Conservation (phyloP, 345 rosid species). For the Eucalyptus marginata region DNA sequence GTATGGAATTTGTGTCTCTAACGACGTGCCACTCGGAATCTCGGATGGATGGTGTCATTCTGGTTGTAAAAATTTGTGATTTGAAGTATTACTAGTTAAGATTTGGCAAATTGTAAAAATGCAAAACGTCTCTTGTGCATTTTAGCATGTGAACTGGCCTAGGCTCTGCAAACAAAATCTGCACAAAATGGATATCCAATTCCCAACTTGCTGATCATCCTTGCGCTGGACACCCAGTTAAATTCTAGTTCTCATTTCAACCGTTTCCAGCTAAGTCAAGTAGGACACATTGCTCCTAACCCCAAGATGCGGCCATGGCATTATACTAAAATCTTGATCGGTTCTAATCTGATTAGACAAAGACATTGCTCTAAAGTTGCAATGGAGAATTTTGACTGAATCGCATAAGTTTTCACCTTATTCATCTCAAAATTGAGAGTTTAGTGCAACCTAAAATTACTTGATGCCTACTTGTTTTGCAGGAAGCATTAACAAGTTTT, state of each 20-base stretch:
- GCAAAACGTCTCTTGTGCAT: background rate
- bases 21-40: background rate
- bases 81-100: background rate
- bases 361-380: background rate
- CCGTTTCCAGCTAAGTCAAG: background rate
- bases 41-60: background rate
- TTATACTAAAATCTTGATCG: background rate
- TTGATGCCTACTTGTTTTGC: background rate
- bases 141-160: background rate
- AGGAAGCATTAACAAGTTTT: background rate
- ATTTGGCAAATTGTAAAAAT: background rate
- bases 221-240: background rate
- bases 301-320: background rate
- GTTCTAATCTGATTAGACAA: background rate
- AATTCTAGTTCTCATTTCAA: background rate
- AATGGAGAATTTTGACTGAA: background rate
- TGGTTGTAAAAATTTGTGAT: background rate
- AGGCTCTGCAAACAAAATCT: background rate
- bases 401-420: background rate
- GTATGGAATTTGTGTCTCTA: background rate
- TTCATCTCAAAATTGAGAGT: background rate
- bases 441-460: rapidly evolving
- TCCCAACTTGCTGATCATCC: background rate
- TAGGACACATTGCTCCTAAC: background rate
- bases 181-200: background rate